A percentile compares a stretch with the other conserved stretches of the same genome.
Evolutionary conservation across 176 grass and related monocot genomes (phyloP).

Genomic region (Alloteropsis semialata): DNA sequence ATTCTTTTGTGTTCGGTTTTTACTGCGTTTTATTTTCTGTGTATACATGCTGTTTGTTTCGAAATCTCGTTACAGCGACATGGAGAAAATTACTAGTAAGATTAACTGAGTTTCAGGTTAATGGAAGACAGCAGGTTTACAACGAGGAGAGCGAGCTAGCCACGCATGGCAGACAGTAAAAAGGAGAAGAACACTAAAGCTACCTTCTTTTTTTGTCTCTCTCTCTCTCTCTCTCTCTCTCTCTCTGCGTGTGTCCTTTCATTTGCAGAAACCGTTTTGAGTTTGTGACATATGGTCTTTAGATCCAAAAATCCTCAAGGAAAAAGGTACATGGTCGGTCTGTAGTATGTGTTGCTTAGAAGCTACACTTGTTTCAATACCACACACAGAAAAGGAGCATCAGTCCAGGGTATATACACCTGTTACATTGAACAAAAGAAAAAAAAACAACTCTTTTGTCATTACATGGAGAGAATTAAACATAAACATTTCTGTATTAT

Average conservation of each 20-base stretch:
- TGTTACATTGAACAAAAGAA: not conserved
- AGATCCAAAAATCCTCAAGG: slow-evolving; percentile 11
- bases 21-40: not conserved
- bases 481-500: too few relatives aligned
- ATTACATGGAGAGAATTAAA: not conserved
- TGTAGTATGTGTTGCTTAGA: slow-evolving; percentile 36
- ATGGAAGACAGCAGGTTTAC: not conserved
- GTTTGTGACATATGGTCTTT: slow-evolving; percentile 25
- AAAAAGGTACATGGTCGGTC: not conserved
- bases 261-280: slow-evolving; percentile 26
- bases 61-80: not conserved
- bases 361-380: slow-evolving; percentile 40
- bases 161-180: slow-evolving; percentile 20
- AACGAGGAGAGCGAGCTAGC: not conserved
- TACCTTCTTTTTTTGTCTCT: not conserved
- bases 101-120: not conserved
- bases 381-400: not conserved
- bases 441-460: not conserved
- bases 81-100: not conserved
- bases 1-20: not conserved
- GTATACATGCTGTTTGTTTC: not conserved
- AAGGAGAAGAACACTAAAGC: slow-evolving; percentile 15
- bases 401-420: not conserved
- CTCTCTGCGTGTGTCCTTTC: not conserved
- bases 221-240: not conserved